Evolutionary conservation across 176 grass and related monocot species (phyloP), one percentile per base, ranked within the genome.

Genomic region (Oryza glaberrima): DNA sequence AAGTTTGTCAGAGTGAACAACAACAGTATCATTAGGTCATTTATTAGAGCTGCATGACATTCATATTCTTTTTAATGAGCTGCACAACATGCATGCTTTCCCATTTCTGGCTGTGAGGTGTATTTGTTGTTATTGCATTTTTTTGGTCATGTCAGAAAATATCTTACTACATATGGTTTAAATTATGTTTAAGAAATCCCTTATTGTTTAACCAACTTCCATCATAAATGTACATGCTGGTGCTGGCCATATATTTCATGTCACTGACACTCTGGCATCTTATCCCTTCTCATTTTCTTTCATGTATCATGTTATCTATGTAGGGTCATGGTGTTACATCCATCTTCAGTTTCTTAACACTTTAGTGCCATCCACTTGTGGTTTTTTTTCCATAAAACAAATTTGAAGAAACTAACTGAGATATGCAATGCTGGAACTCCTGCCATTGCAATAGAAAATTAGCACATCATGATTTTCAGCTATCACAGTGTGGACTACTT

Each of bases 91-190:
- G 34, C 32, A 28, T 26, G 19, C 41, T 79, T 72, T 85, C 12
- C 52, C 23, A 8, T 65, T 72, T 30, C 13, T 23, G 20, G 67
- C 83, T 49, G 41, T 36, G 67, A 26, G 40, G 43, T 72, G 41
- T 9, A 48, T 77, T 46, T 45, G 12, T 35, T 65, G 23, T 70
- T 22, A 2, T 22, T 2, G 26, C 3, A 65, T 35, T 45, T 65
- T 47, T 45, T 83, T 47, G 70, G 40, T 79, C 78, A 47, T 75
- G 16, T 14, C 9, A 46, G 19, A n/a, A 74, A 46, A 73, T 82
- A 72, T 13, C 26, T 46, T 58, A 19, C 52, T 76, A 28, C 54
- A 76, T 36, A 38, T 47, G 25, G 17, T 12, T 43, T 11, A 22
- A 4, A 10, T 68, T 40, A 80, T 51, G 40, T 20, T 75, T 54